phyloP scores from a whole-genome alignment of 768 basidiomycete species.

The Amanita phalloides region DNA sequence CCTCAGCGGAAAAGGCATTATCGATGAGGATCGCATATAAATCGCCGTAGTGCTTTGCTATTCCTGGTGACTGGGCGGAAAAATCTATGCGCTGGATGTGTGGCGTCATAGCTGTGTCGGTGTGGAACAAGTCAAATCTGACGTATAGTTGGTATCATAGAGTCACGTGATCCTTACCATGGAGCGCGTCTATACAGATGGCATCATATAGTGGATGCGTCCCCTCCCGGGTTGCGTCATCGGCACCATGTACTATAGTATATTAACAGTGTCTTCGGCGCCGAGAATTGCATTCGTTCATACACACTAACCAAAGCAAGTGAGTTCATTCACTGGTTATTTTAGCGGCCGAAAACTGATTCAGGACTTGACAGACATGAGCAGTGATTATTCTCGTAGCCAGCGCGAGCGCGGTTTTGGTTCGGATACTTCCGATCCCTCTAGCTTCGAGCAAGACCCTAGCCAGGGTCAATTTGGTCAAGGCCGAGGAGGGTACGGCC shows the following conservation, averaged over 20 bases:
- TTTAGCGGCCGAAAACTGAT: neutral
- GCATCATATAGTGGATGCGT: conserved; percentile 4
- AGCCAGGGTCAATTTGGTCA: neutral
- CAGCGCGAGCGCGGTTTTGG: neutral
- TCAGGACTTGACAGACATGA: neutral
- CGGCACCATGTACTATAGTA: neutral
- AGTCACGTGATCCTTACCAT: neutral
- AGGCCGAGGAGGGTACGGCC: neutral
- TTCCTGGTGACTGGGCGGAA: conserved; percentile 13
- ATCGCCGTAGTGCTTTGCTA: conserved; percentile 18
- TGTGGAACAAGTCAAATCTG: neutral
- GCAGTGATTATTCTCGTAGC: neutral
- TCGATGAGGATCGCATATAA: conserved; percentile 28
- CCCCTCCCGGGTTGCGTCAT: neutral
- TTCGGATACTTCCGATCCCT: neutral
- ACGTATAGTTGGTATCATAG: neutral
- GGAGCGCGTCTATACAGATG: neutral
- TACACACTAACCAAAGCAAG: neutral
- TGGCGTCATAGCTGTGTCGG: conserved; percentile 2
- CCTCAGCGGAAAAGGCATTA: conserved; percentile 23
- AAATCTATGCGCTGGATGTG: conserved; percentile 16
- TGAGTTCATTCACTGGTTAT: neutral
- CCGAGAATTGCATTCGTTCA: too few species aligned
- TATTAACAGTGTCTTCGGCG: neutral
- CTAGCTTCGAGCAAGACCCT: neutral